Base-by-base conservation (phyloP, 73 alveolate genomes). In the Paramecium caudatum region DNA sequence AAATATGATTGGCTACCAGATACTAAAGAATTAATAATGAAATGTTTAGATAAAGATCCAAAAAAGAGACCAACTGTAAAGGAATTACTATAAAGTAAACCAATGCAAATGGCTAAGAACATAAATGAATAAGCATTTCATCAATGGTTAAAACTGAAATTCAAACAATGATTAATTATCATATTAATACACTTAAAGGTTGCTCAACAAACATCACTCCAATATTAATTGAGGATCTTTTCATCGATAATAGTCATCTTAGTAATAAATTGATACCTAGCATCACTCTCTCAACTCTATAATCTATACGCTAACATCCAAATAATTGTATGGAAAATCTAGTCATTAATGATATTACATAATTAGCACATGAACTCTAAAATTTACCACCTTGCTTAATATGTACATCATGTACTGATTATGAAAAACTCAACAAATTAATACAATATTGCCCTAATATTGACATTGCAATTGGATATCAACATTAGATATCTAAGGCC, bases 401-500 rank as follows among this genome's bases (percentile, higher is more conserved):
- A 70, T 70, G 41, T 17, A 70, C 87, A 16, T 39, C 61, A 16
- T 70, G 87, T 36, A 70, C 34, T 39, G 63, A 70, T 21, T 39
- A 37, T 13, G 63, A 70, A 5, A 70, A 70, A 70, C 13, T 70
- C 15, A 17, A 25, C 19, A 37, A 46, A 70, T 70, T 70, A 70
- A 27, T 25, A 13, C 30, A 70, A 70, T 39, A 39, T 25, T 70
- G 87, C 16, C 3, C 16, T 1, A 16, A 70, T 5, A 70, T 70
- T 25, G 87, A 70, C 17, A 70, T 70, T 33, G 87, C 87, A 4
- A 70, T 70, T 70, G 87, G 87, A 36, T 70, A 39, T 70, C 6
- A 21, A 70, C 63, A 70, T 41, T 17, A 70, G 7, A 36, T 70
- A 1, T 70, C 61, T 17, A 70, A 33, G n/a, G 16, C 34, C 3